Conservation (phyloP, 208 protist species). For the Leishmania gerbilli region DNA sequence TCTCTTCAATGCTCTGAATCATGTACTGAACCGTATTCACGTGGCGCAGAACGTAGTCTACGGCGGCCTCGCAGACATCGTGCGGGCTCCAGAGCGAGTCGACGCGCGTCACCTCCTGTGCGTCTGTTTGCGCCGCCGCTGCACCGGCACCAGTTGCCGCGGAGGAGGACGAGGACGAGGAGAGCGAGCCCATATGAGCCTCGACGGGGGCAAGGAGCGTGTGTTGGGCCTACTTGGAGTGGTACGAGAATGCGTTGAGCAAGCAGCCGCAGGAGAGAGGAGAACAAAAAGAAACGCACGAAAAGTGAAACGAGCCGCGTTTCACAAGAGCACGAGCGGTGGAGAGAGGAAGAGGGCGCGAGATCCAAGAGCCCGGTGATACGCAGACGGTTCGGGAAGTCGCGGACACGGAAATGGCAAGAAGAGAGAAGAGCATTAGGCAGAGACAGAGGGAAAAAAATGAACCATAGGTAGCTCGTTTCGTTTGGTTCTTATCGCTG, state of each 20-base stretch:
- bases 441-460: neutral
- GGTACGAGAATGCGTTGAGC: neutral
- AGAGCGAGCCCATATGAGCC: neutral
- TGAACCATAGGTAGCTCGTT: neutral
- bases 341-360: neutral
- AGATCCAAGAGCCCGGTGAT: neutral
- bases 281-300: conserved; percentile 6
- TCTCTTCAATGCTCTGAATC: conserved; percentile 74
- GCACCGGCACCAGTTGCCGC: neutral
- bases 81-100: conserved; percentile 33
- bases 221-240: neutral
- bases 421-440: neutral
- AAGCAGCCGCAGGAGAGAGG: neutral
- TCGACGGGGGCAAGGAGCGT: neutral
- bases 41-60: conserved; percentile 67
- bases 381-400: neutral
- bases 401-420: neutral
- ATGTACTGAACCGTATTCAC: conserved; percentile 89
- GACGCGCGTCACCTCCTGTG: neutral
- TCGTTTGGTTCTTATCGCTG: neutral
- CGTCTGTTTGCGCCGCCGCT: neutral
- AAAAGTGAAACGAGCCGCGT: neutral
- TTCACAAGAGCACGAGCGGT: neutral
- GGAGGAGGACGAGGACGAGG: neutral
- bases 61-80: conserved; percentile 66